These are phyloP conservation scores for Pelargonium citronellum DNA, from an alignment of 441 rosid species.

Conservation along the genomic window DNA sequence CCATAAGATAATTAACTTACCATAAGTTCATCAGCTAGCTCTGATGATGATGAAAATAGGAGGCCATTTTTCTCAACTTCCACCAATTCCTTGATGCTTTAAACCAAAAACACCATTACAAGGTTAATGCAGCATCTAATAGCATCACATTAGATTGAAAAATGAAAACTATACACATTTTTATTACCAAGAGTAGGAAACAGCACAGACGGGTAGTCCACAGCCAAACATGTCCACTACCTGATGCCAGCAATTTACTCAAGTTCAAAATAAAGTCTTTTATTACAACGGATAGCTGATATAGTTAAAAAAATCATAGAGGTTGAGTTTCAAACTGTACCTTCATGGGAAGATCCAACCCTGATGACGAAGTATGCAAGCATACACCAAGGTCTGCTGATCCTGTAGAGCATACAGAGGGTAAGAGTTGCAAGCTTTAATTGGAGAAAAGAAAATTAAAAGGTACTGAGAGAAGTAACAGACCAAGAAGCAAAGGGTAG, in stretches of 20 bases:
- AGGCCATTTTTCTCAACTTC: slow-evolving; percentile 76
- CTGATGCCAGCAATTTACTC: slow-evolving; percentile 29
- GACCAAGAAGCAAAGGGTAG: slow-evolving; percentile 67
- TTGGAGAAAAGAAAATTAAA: background rate
- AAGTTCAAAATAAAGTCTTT: background rate
- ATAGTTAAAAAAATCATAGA: background rate
- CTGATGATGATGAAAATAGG: slow-evolving; percentile 89
- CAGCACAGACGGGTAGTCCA: slow-evolving; percentile 97
- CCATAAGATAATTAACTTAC: slow-evolving; percentile 31
- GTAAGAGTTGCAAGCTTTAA: slow-evolving; percentile 7
- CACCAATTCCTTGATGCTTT: slow-evolving; percentile 84
- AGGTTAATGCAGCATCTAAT: slow-evolving; percentile 2
- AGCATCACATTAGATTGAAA: slow-evolving; percentile 8
- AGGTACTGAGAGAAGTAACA: background rate
- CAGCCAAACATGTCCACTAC: slow-evolving; percentile 99
- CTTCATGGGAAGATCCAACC: slow-evolving; percentile 99
- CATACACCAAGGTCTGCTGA: slow-evolving; percentile 97
- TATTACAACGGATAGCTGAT: background rate
- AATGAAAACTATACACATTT: slow-evolving; percentile 1
- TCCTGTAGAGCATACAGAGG: slow-evolving; percentile 33
- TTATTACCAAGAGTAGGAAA: slow-evolving; percentile 81
- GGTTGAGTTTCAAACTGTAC: slow-evolving; percentile 23
- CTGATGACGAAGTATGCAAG: slow-evolving; percentile 95
- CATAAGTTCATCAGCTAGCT: slow-evolving; percentile 81
- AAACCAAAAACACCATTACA: slow-evolving; percentile 19